Conservation (phyloP, 306 rosid species). For the Begonia loranthoides region DNA sequence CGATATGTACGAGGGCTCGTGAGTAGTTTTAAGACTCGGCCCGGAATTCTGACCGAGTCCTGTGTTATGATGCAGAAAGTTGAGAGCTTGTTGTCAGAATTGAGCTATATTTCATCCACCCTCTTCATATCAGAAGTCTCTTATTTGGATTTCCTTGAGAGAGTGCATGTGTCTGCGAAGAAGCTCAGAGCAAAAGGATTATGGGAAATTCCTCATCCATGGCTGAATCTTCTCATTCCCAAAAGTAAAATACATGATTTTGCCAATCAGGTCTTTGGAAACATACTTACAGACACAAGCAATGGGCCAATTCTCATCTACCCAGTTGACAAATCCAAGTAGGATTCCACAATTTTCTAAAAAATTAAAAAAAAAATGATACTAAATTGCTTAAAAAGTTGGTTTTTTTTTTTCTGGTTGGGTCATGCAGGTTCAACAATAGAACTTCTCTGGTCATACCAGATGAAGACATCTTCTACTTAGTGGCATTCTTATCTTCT, state of each 20-base stretch:
- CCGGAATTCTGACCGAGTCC: background rate
- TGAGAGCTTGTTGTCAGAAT: constrained; percentile 37
- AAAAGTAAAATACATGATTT: constrained; percentile 50
- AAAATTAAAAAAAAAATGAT: background rate
- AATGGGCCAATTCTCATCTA: constrained; percentile 85
- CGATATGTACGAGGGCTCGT: background rate
- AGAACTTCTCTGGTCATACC: constrained; percentile 77
- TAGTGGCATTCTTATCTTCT: constrained; percentile 67
- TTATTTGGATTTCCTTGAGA: constrained; percentile 66
- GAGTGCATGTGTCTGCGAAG: constrained; percentile 67
- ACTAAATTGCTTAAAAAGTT: background rate
- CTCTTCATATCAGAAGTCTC: constrained; percentile 74
- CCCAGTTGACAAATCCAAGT: constrained; percentile 89
- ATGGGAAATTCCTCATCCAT: constrained; percentile 95
- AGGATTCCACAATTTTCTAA: constrained; percentile 3
- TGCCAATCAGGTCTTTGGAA: constrained; percentile 56
- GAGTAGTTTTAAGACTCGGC: too few species aligned
- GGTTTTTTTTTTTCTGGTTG: background rate
- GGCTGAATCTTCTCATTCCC: constrained; percentile 80
- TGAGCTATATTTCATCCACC: constrained; percentile 53
- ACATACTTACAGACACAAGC: constrained; percentile 46
- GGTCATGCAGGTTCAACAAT: constrained; percentile 56
- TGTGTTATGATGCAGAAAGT: constrained; percentile 42
- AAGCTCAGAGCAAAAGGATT: constrained; percentile 57
- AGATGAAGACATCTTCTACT: constrained; percentile 74